Evolutionary conservation across 768 basidiomycete genomes (phyloP).

Genomic region (Auriscalpium orientale): DNA sequence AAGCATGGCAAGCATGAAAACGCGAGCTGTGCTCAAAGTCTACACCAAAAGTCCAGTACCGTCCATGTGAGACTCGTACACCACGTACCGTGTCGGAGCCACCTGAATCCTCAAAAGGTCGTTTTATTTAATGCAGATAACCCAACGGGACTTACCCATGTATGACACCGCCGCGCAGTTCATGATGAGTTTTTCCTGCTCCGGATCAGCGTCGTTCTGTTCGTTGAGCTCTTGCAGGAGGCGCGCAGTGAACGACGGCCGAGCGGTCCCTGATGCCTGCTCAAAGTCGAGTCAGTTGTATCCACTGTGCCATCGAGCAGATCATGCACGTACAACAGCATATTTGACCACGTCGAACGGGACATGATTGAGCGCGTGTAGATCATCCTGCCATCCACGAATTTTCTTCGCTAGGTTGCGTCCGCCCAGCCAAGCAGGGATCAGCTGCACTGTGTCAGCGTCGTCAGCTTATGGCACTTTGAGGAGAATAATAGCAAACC

Average conservation of each 20-base stretch:
- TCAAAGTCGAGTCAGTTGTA: no score
- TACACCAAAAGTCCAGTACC: no score
- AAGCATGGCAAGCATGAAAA: conserved; percentile 13
- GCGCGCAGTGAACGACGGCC: no score
- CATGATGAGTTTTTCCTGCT: not conserved
- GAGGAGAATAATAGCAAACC: no score
- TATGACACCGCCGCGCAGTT: conserved; percentile 3
- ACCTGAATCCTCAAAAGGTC: conserved; percentile 21
- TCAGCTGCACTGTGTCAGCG: not conserved
- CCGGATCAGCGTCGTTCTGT: not conserved
- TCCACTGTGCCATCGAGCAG: no score
- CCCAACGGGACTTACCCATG: conserved; percentile 19
- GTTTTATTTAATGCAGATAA: no score
- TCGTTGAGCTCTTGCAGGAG: no score
- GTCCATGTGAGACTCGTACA: not conserved
- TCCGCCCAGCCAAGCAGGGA: not conserved
- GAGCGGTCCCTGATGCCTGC: no score
- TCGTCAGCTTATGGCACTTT: no score
- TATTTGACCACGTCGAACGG: not conserved
- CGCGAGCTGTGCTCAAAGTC: no score
- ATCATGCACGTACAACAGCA: not conserved
- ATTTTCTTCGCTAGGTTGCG: not conserved
- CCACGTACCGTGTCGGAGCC: conserved; percentile 33
- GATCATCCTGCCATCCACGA: not conserved
- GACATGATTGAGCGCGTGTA: not conserved